phyloP scores from a whole-genome alignment of 2,329 filamentous ascomycete species.

The Tolypocladium amazonense region DNA sequence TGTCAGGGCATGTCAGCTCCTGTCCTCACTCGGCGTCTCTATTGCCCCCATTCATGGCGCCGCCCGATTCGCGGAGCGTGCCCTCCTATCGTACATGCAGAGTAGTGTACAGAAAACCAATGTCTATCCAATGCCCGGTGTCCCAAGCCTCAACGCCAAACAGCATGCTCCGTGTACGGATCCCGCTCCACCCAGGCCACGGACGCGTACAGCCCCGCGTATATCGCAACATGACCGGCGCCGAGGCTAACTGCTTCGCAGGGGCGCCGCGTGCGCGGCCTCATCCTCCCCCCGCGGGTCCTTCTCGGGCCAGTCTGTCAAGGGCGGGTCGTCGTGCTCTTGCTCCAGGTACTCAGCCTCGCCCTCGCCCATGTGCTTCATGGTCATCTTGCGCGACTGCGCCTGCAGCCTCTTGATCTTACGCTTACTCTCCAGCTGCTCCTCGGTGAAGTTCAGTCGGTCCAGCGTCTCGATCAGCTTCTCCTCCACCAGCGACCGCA shows the following conservation, averaged over 20 bases:
- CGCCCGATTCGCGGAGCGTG: neutral
- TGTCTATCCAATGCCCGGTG: neutral
- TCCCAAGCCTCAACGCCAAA: neutral
- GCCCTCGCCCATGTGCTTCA: slow-evolving; percentile 5
- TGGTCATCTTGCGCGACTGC: slow-evolving; percentile 4
- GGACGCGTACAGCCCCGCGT: too few species aligned
- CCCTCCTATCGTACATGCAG: neutral
- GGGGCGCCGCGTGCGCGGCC: neutral
- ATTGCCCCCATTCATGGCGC: neutral
- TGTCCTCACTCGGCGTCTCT: neutral
- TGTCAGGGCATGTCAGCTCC: neutral
- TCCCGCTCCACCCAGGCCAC: neutral
- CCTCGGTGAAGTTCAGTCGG: slow-evolving; percentile 38
- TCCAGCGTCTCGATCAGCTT: slow-evolving; percentile 45
- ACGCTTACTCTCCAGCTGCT: slow-evolving; percentile 17
- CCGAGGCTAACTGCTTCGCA: neutral
- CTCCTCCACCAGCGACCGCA: slow-evolving; percentile 67
- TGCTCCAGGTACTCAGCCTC: slow-evolving; percentile 7
- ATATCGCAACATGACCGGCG: neutral
- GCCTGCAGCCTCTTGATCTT: slow-evolving; percentile 11
- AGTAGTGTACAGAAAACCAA: neutral
- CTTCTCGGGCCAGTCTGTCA: slow-evolving; percentile 3
- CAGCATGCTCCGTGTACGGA: neutral
- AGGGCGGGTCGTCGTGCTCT: slow-evolving; percentile 8
- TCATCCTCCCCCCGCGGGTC: neutral